Base-by-base conservation (phyloP, 2,329 filamentous ascomycete species). In the Herpotrichia juniperi region DNA sequence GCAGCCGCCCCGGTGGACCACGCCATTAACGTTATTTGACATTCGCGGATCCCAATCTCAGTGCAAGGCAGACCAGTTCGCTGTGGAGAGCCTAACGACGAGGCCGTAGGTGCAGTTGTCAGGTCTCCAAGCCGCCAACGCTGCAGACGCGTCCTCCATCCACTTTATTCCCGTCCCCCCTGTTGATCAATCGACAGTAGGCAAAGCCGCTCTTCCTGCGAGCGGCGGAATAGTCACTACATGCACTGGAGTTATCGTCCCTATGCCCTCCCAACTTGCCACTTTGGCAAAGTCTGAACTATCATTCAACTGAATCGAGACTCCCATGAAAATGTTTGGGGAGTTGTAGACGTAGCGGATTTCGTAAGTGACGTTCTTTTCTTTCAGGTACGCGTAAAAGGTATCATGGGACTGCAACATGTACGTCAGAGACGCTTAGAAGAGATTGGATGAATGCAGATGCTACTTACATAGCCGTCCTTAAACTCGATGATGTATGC, bases 401-500 rank as follows among this genome's bases (percentile, higher is more conserved):
- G 4, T 5, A 17, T 45, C 42, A n/a, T 45, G 42, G 28, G 42
- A 31, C 42, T 45, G 25, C 26, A 32, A 32, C 6, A 26, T n/a
- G 3, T 12, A 9, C 11, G 28, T 43, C 9, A 14, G 21, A 14
- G 26, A 8, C 8, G 26, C 8, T 7, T 30, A 30, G 26, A 30
- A n/a, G n/a, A n/a, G n/a, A n/a, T n/a, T n/a, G n/a, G n/a, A n/a
- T n/a, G n/a, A n/a, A 8, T 39, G 34, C 34, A 8, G 17, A n/a
- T 8, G 7, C 5, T 7, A 39, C 46, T 28, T 21, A 48, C 46
- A 19, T 48, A 48, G 1, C 35, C 46, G 6, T 42, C 14, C 16
- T 48, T 42, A 16, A 42, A 30, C 46, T 42, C 46, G 16, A 48
- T 42, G 35, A 48, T 48, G 22, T 37, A 47, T 31, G 46, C 34